Conservation (phyloP, 1,284 basidiomycete genomes). For the Neonothopanus nambi region DNA sequence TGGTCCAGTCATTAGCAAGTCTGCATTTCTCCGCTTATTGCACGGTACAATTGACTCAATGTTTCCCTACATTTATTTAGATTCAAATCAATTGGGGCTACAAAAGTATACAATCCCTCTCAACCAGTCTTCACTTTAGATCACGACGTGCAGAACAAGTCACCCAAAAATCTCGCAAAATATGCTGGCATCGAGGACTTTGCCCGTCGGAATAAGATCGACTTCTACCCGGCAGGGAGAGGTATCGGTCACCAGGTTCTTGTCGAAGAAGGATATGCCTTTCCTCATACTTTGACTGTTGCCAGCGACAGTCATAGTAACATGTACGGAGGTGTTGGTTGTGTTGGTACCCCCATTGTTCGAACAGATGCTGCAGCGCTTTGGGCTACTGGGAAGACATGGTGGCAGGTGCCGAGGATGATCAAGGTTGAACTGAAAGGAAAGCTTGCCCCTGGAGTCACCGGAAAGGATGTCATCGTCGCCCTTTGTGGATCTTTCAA, state of each 20-base stretch:
- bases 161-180: slow-evolving; percentile 91
- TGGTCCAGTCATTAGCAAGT: slow-evolving; percentile 96
- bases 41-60: slow-evolving; percentile 4
- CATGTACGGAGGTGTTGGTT: slow-evolving; percentile 98
- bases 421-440: slow-evolving; percentile 94
- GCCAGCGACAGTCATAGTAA: slow-evolving; percentile 98
- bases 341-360: slow-evolving; percentile 96
- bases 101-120: slow-evolving; percentile 76
- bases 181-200: slow-evolving; percentile 93
- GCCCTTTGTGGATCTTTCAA: slow-evolving; percentile 97
- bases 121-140: slow-evolving; percentile 97
- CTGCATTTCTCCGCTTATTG: slow-evolving; percentile 29
- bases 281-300: slow-evolving; percentile 90
- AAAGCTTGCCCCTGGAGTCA: slow-evolving; percentile 83
- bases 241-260: slow-evolving; percentile 98
- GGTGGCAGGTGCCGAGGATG: slow-evolving; percentile 99
- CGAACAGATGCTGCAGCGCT: slow-evolving; percentile 92
- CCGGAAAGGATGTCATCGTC: slow-evolving; percentile 98
- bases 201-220: slow-evolving; percentile 82
- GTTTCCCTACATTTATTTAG: slow-evolving; percentile 40
- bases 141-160: slow-evolving; percentile 98
- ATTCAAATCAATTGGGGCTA: slow-evolving; percentile 95
- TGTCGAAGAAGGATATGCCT: slow-evolving; percentile 95
- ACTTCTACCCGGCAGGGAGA: slow-evolving; percentile 97
- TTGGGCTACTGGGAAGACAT: slow-evolving; percentile 98